Evolutionary conservation across 148 eudicot species (phyloP).

Genomic region (Amaranthus palmeri): DNA sequence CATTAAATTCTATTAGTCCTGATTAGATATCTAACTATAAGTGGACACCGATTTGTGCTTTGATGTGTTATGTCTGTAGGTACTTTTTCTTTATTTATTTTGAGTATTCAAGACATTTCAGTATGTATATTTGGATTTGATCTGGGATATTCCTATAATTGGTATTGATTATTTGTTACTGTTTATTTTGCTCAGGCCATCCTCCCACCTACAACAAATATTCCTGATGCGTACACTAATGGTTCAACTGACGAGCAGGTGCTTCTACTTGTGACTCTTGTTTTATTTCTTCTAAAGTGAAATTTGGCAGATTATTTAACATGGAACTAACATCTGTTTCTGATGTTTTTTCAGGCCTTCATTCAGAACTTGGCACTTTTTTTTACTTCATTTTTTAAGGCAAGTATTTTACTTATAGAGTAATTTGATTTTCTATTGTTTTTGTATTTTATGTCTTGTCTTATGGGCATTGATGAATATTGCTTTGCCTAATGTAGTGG

Average conservation of each 20-base stretch:
- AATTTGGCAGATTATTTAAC: neutral
- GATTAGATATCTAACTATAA: too few relatives aligned
- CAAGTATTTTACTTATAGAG: slow-evolving; percentile 5
- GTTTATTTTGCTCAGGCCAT: slow-evolving; percentile 39
- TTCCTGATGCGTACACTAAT: slow-evolving; percentile 77
- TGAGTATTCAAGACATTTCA: neutral
- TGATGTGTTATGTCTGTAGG: too few relatives aligned
- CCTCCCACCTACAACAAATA: slow-evolving; percentile 64
- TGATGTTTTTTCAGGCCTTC: slow-evolving; percentile 62
- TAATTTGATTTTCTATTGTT: neutral
- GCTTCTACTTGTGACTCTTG: neutral
- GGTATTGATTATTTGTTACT: neutral
- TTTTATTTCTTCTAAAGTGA: neutral
- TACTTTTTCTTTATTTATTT: neutral
- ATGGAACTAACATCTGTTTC: slow-evolving; percentile 7
- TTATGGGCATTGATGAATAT: neutral
- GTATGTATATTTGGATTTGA: neutral
- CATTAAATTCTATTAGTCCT: too few relatives aligned
- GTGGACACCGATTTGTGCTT: too few relatives aligned
- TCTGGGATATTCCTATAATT: neutral
- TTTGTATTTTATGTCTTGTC: neutral
- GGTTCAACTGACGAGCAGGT: slow-evolving; percentile 96
- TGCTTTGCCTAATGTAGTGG: neutral
- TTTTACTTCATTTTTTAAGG: slow-evolving; percentile 92
- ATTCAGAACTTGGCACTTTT: slow-evolving; percentile 94